Conservation (phyloP, 2,329 filamentous ascomycete genomes). For the Fusarium redolens region DNA sequence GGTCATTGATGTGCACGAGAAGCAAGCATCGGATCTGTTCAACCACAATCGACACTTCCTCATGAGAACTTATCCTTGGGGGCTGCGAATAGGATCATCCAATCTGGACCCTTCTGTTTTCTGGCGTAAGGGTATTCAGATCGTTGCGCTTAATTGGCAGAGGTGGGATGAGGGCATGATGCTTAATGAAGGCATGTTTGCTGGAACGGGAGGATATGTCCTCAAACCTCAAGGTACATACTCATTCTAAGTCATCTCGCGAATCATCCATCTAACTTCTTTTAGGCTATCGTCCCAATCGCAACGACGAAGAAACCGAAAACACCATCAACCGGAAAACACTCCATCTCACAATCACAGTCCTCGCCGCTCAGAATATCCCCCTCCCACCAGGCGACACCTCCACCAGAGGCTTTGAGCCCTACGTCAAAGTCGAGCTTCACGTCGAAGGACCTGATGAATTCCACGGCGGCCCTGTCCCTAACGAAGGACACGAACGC, state of each 20-base stretch:
- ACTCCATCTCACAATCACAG: slow-evolving; percentile 76
- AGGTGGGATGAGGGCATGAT: slow-evolving; percentile 92
- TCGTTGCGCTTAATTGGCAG: slow-evolving; percentile 96
- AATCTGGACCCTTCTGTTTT: slow-evolving; percentile 88
- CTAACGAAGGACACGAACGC: slow-evolving; percentile 55
- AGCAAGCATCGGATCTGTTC: slow-evolving; percentile 69
- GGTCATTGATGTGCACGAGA: slow-evolving; percentile 70
- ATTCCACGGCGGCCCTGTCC: slow-evolving; percentile 50
- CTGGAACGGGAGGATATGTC: slow-evolving; percentile 84
- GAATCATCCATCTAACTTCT: not conserved
- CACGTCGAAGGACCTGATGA: slow-evolving; percentile 78
- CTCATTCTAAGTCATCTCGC: not conserved
- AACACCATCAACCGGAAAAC: slow-evolving; percentile 62
- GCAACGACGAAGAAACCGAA: slow-evolving; percentile 35
- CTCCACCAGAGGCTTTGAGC: slow-evolving; percentile 70
- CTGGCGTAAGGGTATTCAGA: slow-evolving; percentile 90
- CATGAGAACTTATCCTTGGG: slow-evolving; percentile 90
- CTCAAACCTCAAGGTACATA: slow-evolving; percentile 78
- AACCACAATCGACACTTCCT: slow-evolving; percentile 84
- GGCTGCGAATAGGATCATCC: slow-evolving; percentile 82
- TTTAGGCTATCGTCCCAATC: slow-evolving; percentile 49
- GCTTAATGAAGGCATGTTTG: slow-evolving; percentile 94
- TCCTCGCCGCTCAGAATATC: slow-evolving; percentile 81
- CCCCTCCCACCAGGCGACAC: slow-evolving; percentile 70
- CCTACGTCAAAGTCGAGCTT: slow-evolving; percentile 85